Evolutionary conservation across 257 asterid species (phyloP), one percentile per base, ranked within the genome.

Genomic region (Penstemon barbatus): DNA sequence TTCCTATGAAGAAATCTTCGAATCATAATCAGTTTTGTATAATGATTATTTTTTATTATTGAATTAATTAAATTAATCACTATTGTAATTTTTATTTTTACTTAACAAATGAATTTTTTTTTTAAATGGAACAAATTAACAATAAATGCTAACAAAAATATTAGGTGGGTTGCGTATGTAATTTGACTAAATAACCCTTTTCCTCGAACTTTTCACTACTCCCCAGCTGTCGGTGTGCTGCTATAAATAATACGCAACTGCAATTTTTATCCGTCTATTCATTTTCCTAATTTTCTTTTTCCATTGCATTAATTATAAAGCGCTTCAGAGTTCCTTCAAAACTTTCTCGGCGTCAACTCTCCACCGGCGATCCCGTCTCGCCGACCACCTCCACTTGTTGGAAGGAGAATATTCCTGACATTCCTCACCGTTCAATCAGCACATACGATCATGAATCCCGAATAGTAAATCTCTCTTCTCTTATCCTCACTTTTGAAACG

Each of bases 381-480:
- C 73, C 51, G 40, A 6, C 75, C 62, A 59, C 63, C 76, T 45
- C 68, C 71, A 79, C 62, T 75, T 61, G 74, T 78, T 56, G 69
- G 77, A 71, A 79, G 80, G 79, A 73, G 61, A 68, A 7, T 44
- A 33, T 18, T 57, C 77, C 54, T 38, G 36, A 5, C 0, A 25
- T 18, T n/a, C 65, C 15, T 40, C 64, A 2, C 66, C 18, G 53
- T 76, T 63, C 33, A 63, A 52, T 33, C 40, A 8, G 10, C 78
- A 41, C 65, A 49, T n/a, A 43, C 74, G 10, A 74, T 69, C 77
- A 82, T 82, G 87, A 79, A 79, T 70, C 84, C 87, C 15, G 87
- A 82, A 74, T 82, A 82, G 87, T 82, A 80, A 78, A 75, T 78
- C 50, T 77, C 77, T 75, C 33, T 25, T 63, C 61, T 61, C 3